Evolutionary conservation across 78 protist genomes (phyloP).

Genomic region (Speleostelium caveatum): DNA sequence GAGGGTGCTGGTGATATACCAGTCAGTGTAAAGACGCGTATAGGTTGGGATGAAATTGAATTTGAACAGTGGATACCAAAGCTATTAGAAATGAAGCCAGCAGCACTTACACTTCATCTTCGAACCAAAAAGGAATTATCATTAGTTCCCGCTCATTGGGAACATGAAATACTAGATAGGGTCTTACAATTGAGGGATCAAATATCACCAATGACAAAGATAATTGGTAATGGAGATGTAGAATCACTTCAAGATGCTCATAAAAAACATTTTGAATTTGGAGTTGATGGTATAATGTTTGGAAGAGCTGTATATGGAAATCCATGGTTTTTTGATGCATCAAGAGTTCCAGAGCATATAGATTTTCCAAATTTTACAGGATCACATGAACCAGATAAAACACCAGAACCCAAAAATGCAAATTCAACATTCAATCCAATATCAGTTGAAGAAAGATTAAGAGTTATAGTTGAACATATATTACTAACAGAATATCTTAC

Average conservation of each 20-base stretch:
- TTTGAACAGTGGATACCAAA: slow-evolving; percentile 54
- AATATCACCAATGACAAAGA: slow-evolving; percentile 6
- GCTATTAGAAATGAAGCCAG: slow-evolving; percentile 14
- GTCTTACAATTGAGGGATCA: neutral
- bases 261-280: neutral
- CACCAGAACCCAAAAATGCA: no score
- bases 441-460: neutral
- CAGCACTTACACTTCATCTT: slow-evolving; percentile 33
- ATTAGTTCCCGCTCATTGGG: slow-evolving; percentile 69
- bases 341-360: neutral
- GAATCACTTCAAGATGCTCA: slow-evolving; percentile 5
- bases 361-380: neutral
- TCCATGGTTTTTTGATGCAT: slow-evolving; percentile 45
- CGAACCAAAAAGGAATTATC: slow-evolving; percentile 69
- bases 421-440: no score
- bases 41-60: slow-evolving; percentile 69
- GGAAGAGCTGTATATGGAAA: slow-evolving; percentile 62
- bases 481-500: neutral
- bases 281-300: slow-evolving; percentile 48
- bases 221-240: slow-evolving; percentile 70
- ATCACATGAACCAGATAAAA: no score
- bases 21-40: slow-evolving; percentile 60
- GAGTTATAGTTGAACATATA: neutral
- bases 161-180: slow-evolving; percentile 18
- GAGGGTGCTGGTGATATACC: slow-evolving; percentile 19